Base-by-base conservation (phyloP, 2,329 filamentous ascomycete genomes). In the Aspergillus ochraceoroseus region DNA sequence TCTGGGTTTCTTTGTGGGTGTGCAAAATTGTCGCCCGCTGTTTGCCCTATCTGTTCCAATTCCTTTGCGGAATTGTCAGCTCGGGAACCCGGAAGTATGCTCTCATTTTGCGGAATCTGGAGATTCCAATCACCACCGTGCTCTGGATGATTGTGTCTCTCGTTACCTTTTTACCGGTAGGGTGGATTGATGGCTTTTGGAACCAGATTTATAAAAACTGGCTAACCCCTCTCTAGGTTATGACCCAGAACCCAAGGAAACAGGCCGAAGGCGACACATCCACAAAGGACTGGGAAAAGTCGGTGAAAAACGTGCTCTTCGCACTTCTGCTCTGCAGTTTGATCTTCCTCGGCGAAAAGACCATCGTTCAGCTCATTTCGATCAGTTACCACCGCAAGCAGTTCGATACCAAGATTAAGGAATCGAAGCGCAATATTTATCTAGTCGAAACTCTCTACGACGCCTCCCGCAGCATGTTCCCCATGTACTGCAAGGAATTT, bases 401-500 rank as follows among this genome's bases (percentile, higher is more conserved):
- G 48, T 82, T 82, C 57, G 75, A 80, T 45, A 52, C 71, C 9
- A 75, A 75, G 58, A 96, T 98, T 72, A 85, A 87, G 63, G 82
- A 87, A 28, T 95, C 88, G 15, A 96, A 98, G 71, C 83, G 79
- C 41, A 86, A 90, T 52, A 77, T 96, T 32, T 77, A 80, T 57
- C 76, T 96, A 2, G 73, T 98, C 2, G 82, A 85, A 12, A 70
- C 92, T 19, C 79, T 98, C 40, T 95, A 94, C 63, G 89, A 96
- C 50, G 88, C 89, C 13, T 95, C 90, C 2, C 78, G 88, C 38
- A 76, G 80, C 4, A 73, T 96, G 35, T 98, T 96, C 58, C 92
- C 92, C 17, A 84, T 88, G 67, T 95, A 95, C 68, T 95, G 88
- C 66, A 75, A 73, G 15, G 90, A 96, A 56, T 96, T 98, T 55